Conservation (phyloP, 1,139 yeast species). For the Suhomyces panamericanus region DNA sequence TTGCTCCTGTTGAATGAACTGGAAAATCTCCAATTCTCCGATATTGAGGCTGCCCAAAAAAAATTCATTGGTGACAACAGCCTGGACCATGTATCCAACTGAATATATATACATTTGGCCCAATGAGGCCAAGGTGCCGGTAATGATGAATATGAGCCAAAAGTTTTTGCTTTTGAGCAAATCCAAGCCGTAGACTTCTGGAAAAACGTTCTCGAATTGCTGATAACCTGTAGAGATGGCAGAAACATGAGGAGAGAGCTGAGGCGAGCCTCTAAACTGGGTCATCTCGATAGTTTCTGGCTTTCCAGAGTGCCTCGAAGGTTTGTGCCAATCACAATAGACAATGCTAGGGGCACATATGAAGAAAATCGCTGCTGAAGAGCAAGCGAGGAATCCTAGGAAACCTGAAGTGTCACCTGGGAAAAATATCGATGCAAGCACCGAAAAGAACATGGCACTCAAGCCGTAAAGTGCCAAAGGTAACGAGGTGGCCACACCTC, state of each 20-base stretch:
- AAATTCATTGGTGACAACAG: constrained; percentile 32
- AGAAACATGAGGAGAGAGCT: constrained; percentile 10
- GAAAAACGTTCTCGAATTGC: background rate
- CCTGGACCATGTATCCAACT: constrained; percentile 59
- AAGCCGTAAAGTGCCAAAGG: constrained; percentile 61
- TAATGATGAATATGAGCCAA: constrained; percentile 48
- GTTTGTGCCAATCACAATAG: constrained; percentile 35
- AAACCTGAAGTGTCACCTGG: constrained; percentile 54
- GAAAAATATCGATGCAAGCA: constrained; percentile 46
- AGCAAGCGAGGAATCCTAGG: constrained; percentile 46
- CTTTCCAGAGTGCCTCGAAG: background rate
- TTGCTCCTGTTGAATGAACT: constrained; percentile 45
- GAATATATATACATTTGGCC: constrained; percentile 67
- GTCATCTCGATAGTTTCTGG: constrained; percentile 15
- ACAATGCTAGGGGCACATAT: constrained; percentile 52
- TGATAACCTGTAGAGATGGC: constrained; percentile 10
- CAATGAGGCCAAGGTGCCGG: constrained; percentile 54
- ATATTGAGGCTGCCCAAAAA: background rate
- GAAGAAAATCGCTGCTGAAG: constrained; percentile 38
- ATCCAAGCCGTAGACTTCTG: constrained; percentile 20
- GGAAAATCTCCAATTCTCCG: background rate
- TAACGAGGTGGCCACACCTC: constrained; percentile 61
- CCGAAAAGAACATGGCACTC: constrained; percentile 58
- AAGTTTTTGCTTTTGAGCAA: constrained; percentile 39
- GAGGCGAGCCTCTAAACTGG: constrained; percentile 11